Evolutionary conservation across 2,329 filamentous ascomycete genomes (phyloP), one percentile per base, ranked within the genome.

Genomic region (Cercospora nicotianae): DNA sequence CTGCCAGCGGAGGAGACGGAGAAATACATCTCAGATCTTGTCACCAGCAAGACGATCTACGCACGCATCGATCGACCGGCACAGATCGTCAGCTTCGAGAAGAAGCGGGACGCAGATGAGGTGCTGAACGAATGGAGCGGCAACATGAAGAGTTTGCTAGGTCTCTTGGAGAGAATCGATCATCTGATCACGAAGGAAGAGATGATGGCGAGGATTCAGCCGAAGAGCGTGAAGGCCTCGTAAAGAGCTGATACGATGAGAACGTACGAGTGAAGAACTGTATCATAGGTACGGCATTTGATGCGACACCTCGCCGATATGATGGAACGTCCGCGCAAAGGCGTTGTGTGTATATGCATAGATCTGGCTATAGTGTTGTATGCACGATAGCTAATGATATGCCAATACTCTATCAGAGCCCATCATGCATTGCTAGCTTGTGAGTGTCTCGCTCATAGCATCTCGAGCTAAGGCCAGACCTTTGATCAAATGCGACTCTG

Each of bases 111-210:
- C 80, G 93, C 94, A 1, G 95, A 99, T 78, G 95, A 99, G 80
- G 89, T 97, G 63, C 83, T 99, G 77, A 99, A 99, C 78, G 95
- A 99, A 82, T 99, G 95, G 95, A 97, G 93, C 79, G 90, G 92
- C 76, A 97, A 97, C 81, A 98, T 97, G 93, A 96, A 95, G 90
- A 94, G 90, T 77, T 82, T 97, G 75, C 82, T 97, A 72, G 93
- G 92, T 10, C 82, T 94, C 65, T 79, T 97, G 77, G 93, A 97
- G 85, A 87, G 93, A 71, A 96, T 99, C 69, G 95, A 99, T 78
- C 95, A 99, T 80, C 85, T 99, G 76, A 99, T 99, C 77, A 99
- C 96, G 65, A 98, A 98, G 86, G 95, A 99, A 83, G 95, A 99
- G 86, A 99, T 99, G 95, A 99, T 99, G 95, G 95, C 95, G 48